Conservation (phyloP, 805 yeast genomes). For the Pichia manshurica region DNA sequence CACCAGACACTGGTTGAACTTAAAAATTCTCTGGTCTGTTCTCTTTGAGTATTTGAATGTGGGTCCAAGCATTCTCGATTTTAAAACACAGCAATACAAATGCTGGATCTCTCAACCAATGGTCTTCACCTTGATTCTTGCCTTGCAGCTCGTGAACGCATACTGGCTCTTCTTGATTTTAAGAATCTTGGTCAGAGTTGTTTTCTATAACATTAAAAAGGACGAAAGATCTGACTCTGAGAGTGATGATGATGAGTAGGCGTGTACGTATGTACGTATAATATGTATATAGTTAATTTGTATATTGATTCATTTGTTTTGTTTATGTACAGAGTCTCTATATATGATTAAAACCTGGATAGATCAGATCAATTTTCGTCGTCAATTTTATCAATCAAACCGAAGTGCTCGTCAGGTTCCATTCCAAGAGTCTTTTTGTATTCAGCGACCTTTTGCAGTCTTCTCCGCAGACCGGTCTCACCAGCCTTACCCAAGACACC, state of each 20-base stretch:
- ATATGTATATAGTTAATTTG: neutral
- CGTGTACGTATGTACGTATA: conserved; percentile 2
- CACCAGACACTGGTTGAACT: conserved; percentile 79
- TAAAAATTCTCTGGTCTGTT: conserved; percentile 76
- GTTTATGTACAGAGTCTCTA: conserved; percentile 1
- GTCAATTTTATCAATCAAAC: conserved; percentile 7
- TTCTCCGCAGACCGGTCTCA: conserved; percentile 60
- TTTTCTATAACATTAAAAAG: conserved; percentile 52
- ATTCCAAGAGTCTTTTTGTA: conserved; percentile 31
- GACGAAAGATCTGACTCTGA: conserved; percentile 91
- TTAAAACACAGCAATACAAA: conserved; percentile 89
- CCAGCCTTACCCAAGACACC: conserved; percentile 88
- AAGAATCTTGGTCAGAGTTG: conserved; percentile 66
- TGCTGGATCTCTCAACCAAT: conserved; percentile 94
- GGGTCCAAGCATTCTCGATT: conserved; percentile 76
- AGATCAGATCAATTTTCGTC: neutral
- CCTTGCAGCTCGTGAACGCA: conserved; percentile 77
- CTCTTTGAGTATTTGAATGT: conserved; percentile 81
- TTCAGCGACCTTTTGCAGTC: conserved; percentile 38
- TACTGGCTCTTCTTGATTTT: conserved; percentile 85
- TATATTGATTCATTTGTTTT: neutral
- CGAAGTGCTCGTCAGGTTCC: conserved; percentile 18
- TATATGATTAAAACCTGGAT: neutral
- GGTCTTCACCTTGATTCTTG: conserved; percentile 69
- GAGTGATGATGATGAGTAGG: conserved; percentile 38